Evolutionary conservation across 495 filamentous ascomycete genomes (phyloP), one percentile per base, ranked within the genome.

Genomic region (Talaromyces adpressus): DNA sequence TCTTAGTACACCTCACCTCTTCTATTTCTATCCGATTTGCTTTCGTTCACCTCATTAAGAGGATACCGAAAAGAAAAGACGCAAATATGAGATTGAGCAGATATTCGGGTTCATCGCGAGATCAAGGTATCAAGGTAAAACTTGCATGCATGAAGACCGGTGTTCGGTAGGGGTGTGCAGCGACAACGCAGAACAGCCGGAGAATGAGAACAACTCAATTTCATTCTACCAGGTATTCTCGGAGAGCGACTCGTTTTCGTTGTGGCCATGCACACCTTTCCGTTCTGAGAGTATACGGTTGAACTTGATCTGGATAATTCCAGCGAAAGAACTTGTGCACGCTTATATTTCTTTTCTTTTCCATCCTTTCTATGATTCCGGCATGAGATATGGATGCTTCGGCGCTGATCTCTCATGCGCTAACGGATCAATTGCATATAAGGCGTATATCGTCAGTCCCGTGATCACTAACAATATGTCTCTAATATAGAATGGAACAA

Each of bases 271-370:
- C 57, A 45, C 25, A 51, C 53, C 67, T 66, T 68, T 68, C 68
- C 72, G 79, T 78, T 81, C 81, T 84, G 81, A 83, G 81, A 84
- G 73, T 68, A 84, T 78, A 84, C 81, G 81, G 81, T 84, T 81
- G 75, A 82, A 84, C 81, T 84, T 84, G 81, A 82, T 82, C 79
- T 83, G 81, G 81, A 77, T 79, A 79, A 84, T 79, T 79, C 81
- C 81, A 83, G 81, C 81, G 81, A 82, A 84, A 84, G 81, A 71
- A 81, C 77, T 83, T 75, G 80, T 84, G 79, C 81, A 69, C 68
- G 70, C 71, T 72, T 69, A 59, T 65, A 29, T 14, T 65, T 72
- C 32, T 56, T 63, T 59, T 47, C 57, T 52, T 36, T 62, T 52
- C 29, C 14, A 6, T 58, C 56, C 29, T 11, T 34, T 11, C 56